A percentile compares a stretch with the other conserved stretches of the same genome.
phyloP scores from a whole-genome alignment of 2,329 filamentous ascomycete species.

The Ploettnerulaceae sp. region DNA sequence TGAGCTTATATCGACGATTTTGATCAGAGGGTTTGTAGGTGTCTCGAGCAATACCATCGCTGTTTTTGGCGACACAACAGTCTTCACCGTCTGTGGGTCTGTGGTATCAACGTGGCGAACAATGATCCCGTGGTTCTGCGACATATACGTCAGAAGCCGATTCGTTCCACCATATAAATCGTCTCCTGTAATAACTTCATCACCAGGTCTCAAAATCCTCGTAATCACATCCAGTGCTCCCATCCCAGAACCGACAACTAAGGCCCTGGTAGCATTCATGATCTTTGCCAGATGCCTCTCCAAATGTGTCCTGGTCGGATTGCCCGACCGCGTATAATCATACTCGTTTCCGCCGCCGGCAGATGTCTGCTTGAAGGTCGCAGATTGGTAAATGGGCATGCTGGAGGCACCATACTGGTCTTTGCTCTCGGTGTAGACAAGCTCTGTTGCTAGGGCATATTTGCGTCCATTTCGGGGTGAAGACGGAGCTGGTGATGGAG shows the following conservation, averaged over 20 bases:
- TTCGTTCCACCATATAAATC: constrained; percentile 96
- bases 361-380: constrained; percentile 92
- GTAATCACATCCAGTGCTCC: constrained; percentile 95
- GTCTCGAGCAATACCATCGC: constrained; percentile 95
- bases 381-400: constrained; percentile 96
- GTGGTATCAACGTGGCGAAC: constrained; percentile 98
- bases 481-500: constrained; percentile 88
- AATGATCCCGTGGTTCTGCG: constrained; percentile 81
- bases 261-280: constrained; percentile 87
- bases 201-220: constrained; percentile 80
- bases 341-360: constrained; percentile 80
- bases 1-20: constrained; percentile 85
- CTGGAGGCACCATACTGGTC: constrained; percentile 97
- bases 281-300: constrained; percentile 98
- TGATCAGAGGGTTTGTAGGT: constrained; percentile 96
- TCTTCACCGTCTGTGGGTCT: constrained; percentile 61
- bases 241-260: constrained; percentile 96
- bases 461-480: constrained; percentile 80
- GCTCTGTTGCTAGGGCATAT: constrained; percentile 91
- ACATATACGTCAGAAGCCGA: constrained; percentile 85
- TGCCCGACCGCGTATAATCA: constrained; percentile 97
- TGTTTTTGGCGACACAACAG: constrained; percentile 71
- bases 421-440: constrained; percentile 92
- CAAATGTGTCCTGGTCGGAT: constrained; percentile 91
- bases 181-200: constrained; percentile 95